Evolutionary conservation across 108 stramenopile genomes (phyloP).

Genomic region (Cyclotella sp.): DNA sequence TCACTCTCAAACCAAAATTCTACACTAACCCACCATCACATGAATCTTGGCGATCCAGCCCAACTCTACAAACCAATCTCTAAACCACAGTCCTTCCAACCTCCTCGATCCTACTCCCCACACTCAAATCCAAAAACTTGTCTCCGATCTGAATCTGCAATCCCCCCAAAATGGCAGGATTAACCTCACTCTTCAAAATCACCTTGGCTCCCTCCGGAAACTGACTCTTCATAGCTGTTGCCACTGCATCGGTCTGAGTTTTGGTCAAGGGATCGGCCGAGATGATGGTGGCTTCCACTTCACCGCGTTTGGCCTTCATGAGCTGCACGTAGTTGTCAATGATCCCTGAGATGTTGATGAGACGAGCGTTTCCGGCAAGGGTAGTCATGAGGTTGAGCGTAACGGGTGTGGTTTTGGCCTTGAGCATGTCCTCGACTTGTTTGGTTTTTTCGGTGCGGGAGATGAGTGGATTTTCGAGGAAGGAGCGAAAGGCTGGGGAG

Average conservation of each 20-base stretch:
- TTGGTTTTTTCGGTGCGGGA: slow-evolving; percentile 78
- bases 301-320: slow-evolving; percentile 96
- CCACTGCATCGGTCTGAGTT: slow-evolving; percentile 73
- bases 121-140: slow-evolving; percentile 96
- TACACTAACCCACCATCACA: background rate
- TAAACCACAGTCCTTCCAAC: slow-evolving; percentile 77
- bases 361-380: slow-evolving; percentile 94
- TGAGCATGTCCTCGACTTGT: slow-evolving; percentile 63
- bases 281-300: slow-evolving; percentile 95
- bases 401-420: slow-evolving; percentile 68
- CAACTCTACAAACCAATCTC: background rate
- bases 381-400: slow-evolving; percentile 92
- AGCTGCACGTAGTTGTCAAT: slow-evolving; percentile 73
- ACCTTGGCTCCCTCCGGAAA: slow-evolving; percentile 82
- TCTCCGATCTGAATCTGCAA: slow-evolving; percentile 97
- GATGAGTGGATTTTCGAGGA: slow-evolving; percentile 92
- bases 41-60: background rate
- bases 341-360: slow-evolving; percentile 80
- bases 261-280: slow-evolving; percentile 77
- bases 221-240: slow-evolving; percentile 83
- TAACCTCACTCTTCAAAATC: slow-evolving; percentile 77
- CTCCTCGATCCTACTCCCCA: slow-evolving; percentile 90
- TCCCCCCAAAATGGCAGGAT: slow-evolving; percentile 93
- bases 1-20: background rate
- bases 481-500: slow-evolving; percentile 67